phyloP scores from a whole-genome alignment of 2,329 filamentous ascomycete species.

The Fusarium sp. region DNA sequence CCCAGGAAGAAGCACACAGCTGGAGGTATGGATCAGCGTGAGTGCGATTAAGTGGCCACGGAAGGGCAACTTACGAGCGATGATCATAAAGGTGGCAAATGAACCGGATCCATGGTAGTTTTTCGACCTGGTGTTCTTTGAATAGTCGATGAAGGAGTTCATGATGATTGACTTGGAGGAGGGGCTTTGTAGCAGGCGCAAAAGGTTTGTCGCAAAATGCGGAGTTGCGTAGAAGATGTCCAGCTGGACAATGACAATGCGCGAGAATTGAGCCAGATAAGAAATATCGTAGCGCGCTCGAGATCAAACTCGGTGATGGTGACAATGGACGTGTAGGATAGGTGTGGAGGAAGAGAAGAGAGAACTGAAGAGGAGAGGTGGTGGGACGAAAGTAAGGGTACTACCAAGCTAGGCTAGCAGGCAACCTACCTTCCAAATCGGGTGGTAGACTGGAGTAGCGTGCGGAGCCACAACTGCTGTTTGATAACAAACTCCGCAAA shows the following conservation, averaged over 20 bases:
- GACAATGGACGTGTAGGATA: not conserved
- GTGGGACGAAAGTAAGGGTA: conserved; percentile 21
- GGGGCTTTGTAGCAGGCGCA: conserved; percentile 14
- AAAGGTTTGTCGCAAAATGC: conserved; percentile 21
- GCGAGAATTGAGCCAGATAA: not conserved
- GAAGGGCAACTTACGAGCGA: conserved; percentile 76
- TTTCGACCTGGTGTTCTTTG: conserved; percentile 65
- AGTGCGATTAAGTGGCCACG: not conserved
- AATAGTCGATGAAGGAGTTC: conserved; percentile 59
- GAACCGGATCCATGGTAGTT: conserved; percentile 71
- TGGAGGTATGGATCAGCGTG: conserved; percentile 46
- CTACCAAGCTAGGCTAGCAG: conserved; percentile 7
- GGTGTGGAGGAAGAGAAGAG: conserved; percentile 13
- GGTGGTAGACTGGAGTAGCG: conserved; percentile 36
- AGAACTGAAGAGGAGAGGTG: conserved; percentile 19
- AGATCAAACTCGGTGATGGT: conserved; percentile 7
- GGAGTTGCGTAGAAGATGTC: not conserved
- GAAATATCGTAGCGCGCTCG: conserved; percentile 10
- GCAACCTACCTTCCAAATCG: conserved; percentile 39
- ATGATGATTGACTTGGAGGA: conserved; percentile 38
- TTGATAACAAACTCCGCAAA: not conserved
- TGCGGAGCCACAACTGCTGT: not conserved
- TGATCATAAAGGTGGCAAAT: conserved; percentile 96
- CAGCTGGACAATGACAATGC: not conserved
- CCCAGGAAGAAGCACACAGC: conserved; percentile 97